Evolutionary conservation across 192 early-diverging fungal species (phyloP).

Genomic region (Backusella westeae): DNA sequence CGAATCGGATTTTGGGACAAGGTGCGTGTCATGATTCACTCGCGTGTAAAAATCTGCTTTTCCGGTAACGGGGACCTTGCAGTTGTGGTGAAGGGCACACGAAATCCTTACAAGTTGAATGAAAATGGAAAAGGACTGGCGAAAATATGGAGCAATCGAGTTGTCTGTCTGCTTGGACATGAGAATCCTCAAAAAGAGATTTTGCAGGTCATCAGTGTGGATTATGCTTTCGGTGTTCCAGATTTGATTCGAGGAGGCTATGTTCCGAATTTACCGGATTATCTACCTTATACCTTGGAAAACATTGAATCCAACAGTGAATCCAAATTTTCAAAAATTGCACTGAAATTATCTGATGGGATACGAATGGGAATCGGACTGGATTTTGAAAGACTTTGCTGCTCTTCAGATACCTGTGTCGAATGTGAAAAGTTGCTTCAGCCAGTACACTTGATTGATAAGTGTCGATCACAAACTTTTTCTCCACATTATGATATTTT

Average conservation of each 20-base stretch:
- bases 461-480: slow-evolving; percentile 20
- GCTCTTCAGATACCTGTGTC: not conserved
- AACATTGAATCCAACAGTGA: not conserved
- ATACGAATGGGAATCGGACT: slow-evolving; percentile 36
- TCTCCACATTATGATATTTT: slow-evolving; percentile 37
- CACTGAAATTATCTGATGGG: slow-evolving; percentile 29
- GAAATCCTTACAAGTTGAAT: slow-evolving; percentile 32
- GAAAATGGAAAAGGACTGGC: slow-evolving; percentile 28
- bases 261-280: not conserved
- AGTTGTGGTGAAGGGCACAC: slow-evolving; percentile 31
- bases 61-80: slow-evolving; percentile 24
- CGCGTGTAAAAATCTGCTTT: slow-evolving; percentile 18
- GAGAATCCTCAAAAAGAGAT: slow-evolving; percentile 34
- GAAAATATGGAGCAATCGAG: slow-evolving; percentile 30
- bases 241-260: slow-evolving; percentile 17
- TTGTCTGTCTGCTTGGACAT: slow-evolving; percentile 30
- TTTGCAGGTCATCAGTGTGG: slow-evolving; percentile 34
- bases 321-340: slow-evolving; percentile 21
- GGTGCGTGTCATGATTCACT: slow-evolving; percentile 31
- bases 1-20: slow-evolving; percentile 38
- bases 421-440: not conserved
- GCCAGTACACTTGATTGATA: not conserved
- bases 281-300: not conserved
- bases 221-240: slow-evolving; percentile 34
- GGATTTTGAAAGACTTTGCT: slow-evolving; percentile 30